Percentiles rank a stretch among this genome's conserved stretches.
Conservation (phyloP, 176 grass and related monocot genomes). For the Poa annua region DNA sequence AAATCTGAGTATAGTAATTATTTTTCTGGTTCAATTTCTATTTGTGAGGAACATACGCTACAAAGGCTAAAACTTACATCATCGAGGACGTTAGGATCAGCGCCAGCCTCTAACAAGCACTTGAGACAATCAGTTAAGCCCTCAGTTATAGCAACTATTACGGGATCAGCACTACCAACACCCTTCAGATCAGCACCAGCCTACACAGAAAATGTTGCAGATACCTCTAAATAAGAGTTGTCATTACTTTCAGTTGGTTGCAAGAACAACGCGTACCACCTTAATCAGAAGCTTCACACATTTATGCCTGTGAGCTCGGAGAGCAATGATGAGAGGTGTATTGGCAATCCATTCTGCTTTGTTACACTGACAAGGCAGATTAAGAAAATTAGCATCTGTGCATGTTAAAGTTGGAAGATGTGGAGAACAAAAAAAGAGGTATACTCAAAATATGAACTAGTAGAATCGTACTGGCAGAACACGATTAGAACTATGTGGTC, state of each 20-base stretch:
- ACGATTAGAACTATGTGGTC: not conserved
- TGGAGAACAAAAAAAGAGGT: conserved; percentile 1
- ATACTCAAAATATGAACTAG: not conserved
- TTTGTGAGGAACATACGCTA: not conserved
- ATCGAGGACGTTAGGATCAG: conserved; percentile 45
- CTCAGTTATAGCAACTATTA: conserved; percentile 20
- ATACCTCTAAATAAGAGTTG: conserved; percentile 19
- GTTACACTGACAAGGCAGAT: conserved; percentile 33
- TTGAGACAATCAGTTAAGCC: conserved; percentile 41
- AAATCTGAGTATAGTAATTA: not conserved
- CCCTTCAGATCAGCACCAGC: conserved; percentile 53
- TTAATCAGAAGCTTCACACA: conserved; percentile 45
- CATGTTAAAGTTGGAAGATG: not conserved
- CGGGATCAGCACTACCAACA: conserved; percentile 29
- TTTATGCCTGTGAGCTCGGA: not conserved
- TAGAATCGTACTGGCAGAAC: not conserved
- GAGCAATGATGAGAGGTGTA: conserved; percentile 31
- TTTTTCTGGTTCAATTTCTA: not conserved
- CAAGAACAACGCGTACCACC: not conserved
- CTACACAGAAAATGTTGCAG: conserved; percentile 31
- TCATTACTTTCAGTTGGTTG: not conserved
- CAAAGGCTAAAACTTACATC: conserved; percentile 36
- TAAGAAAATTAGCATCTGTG: conserved; percentile 10
- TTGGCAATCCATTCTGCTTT: not conserved
- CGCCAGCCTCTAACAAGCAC: conserved; percentile 46